Conservation (phyloP, 2,329 filamentous ascomycete species). For the Ophiostoma australiae region DNA sequence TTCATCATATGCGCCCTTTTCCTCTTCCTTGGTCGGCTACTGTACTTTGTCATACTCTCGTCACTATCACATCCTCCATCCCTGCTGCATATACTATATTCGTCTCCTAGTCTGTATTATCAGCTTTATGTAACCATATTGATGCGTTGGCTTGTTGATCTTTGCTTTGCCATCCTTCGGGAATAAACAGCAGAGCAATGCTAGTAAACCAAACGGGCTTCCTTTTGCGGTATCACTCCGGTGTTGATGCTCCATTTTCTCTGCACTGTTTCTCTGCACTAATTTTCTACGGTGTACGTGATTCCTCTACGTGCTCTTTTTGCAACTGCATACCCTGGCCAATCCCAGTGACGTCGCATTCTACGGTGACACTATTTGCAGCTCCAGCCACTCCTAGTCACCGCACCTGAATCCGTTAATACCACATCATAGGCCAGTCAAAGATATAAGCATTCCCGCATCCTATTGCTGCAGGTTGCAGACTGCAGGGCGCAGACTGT, state of each 20-base stretch:
- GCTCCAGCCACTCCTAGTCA: background rate
- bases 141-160: background rate
- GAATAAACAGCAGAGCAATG: background rate
- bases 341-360: background rate
- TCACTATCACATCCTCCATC: background rate
- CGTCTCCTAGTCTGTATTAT: background rate
- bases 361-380: background rate
- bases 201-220: background rate
- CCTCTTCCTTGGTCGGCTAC: background rate
- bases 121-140: background rate
- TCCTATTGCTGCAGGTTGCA: background rate
- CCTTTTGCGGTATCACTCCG: background rate
- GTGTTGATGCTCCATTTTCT: background rate
- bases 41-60: background rate
- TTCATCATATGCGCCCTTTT: background rate
- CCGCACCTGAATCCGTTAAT: background rate
- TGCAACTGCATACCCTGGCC: background rate
- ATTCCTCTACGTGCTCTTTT: background rate
- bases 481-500: background rate
- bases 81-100: background rate
- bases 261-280: background rate
- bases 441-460: background rate
- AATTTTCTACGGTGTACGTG: too few relatives aligned
- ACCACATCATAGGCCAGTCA: background rate
- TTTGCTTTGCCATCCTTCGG: background rate